phyloP scores from a whole-genome alignment of 495 filamentous ascomycete genomes.

The Penicillium diatomitis region DNA sequence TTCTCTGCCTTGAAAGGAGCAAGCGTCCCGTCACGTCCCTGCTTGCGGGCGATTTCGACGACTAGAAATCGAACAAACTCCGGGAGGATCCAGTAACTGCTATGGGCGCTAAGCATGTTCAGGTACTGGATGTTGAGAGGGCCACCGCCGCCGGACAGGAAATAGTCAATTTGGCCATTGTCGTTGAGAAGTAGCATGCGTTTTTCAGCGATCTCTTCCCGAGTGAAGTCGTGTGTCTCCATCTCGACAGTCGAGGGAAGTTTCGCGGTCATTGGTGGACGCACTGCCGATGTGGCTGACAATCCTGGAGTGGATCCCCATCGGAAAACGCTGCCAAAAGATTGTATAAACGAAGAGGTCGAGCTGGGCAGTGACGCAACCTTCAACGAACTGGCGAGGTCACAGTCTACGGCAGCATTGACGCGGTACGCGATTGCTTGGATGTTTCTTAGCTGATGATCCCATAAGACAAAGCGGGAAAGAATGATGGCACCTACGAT shows the following conservation, averaged over 20 bases:
- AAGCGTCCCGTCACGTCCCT: constrained; percentile 59
- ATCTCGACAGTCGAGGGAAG: constrained; percentile 87
- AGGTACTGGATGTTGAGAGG: constrained; percentile 90
- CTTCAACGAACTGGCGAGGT: constrained; percentile 68
- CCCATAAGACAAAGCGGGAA: no score
- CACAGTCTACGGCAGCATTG: constrained; percentile 78
- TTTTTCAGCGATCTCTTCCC: constrained; percentile 87
- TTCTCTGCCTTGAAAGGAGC: constrained; percentile 67
- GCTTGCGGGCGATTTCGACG: constrained; percentile 69
- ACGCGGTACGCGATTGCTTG: constrained; percentile 77
- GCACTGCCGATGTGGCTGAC: constrained; percentile 16
- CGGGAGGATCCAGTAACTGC: constrained; percentile 78
- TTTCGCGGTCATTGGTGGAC: constrained; percentile 43
- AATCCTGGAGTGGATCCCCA: constrained; percentile 28
- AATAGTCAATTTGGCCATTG: constrained; percentile 91
- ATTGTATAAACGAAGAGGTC: constrained; percentile 54
- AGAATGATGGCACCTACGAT: constrained; percentile 29
- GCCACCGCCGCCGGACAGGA: constrained; percentile 66
- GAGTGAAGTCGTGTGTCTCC: constrained; percentile 88
- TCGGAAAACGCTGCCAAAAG: constrained; percentile 55
- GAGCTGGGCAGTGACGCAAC: constrained; percentile 68
- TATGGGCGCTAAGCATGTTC: constrained; percentile 96
- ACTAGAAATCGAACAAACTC: constrained; percentile 86
- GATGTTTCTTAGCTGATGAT: constrained; percentile 35
- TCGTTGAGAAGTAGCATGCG: constrained; percentile 84